These are phyloP conservation scores for Andrographis paniculata DNA, from an alignment of 305 asterid genomes.

Conservation along the genomic window DNA sequence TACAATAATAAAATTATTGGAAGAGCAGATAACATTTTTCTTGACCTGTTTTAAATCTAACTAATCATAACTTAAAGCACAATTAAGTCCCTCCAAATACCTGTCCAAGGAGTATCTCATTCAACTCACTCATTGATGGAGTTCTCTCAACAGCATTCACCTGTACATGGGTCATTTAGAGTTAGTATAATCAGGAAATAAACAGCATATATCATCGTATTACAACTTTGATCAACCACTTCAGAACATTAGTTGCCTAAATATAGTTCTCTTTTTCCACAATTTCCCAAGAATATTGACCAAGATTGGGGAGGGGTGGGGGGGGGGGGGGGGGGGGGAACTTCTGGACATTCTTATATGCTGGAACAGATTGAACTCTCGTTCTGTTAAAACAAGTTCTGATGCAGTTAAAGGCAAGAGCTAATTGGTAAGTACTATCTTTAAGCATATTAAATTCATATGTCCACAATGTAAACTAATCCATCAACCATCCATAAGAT, in stretches of 20 bases:
- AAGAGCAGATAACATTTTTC: not conserved
- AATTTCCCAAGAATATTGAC: no score
- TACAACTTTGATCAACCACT: no score
- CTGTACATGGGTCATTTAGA: conserved; percentile 31
- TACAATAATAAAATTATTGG: no score
- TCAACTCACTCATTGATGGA: conserved; percentile 98
- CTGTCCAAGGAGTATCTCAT: conserved; percentile 95
- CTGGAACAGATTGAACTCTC: not conserved
- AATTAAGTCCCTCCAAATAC: conserved; percentile 31
- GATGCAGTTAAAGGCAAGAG: no score
- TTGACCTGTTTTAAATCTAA: conserved; percentile 12
- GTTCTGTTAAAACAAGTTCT: conserved; percentile 6
- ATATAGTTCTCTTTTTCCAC: no score
- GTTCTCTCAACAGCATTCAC: conserved; percentile 95
- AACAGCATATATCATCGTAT: not conserved
- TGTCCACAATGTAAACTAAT: not conserved
- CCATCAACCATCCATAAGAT: conserved; percentile 8
- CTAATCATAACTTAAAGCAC: conserved; percentile 12
- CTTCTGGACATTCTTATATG: conserved; percentile 1
- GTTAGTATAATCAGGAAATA: no score
- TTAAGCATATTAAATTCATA: no score
- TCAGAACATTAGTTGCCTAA: no score
- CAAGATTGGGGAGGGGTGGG: no score
- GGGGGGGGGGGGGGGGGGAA: no score
- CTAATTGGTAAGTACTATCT: no score